These are phyloP conservation scores for Pyrenochaeta sp. DNA, from an alignment of 2,329 filamentous ascomycete species.

Conservation along the genomic window DNA sequence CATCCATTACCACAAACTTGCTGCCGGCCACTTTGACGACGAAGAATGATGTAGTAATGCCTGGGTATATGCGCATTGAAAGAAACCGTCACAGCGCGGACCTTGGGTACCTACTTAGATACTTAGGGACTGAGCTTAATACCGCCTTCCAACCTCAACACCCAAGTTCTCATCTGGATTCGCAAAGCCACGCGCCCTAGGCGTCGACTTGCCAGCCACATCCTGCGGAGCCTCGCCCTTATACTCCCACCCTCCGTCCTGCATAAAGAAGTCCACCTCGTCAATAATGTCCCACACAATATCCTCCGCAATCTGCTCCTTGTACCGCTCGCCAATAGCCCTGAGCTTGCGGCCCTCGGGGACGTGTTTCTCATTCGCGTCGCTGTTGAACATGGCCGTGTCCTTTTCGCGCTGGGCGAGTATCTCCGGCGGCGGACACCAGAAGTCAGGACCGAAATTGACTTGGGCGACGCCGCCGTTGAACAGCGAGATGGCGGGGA, in stretches of 20 bases:
- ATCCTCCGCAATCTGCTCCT: conserved; percentile 94
- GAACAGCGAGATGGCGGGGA: conserved; percentile 91
- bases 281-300: conserved; percentile 92
- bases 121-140: conserved; percentile 29
- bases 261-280: conserved; percentile 88
- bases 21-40: no score
- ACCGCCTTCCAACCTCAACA: conserved; percentile 45
- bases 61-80: conserved; percentile 14
- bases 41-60: no score
- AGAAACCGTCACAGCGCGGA: no score
- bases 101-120: no score
- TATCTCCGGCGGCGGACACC: conserved; percentile 77
- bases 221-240: conserved; percentile 44
- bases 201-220: conserved; percentile 44
- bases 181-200: conserved; percentile 46
- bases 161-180: conserved; percentile 48
- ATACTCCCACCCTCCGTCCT: conserved; percentile 63
- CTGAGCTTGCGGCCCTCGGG: conserved; percentile 54
- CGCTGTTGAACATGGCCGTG: conserved; percentile 36
- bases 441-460: conserved; percentile 94
- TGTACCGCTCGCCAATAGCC: conserved; percentile 79
- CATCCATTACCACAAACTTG: no score
- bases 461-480: conserved; percentile 88
- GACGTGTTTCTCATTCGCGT: conserved; percentile 16
- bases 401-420: conserved; percentile 48